These are phyloP conservation scores for Schizonepeta tenuifolia DNA, from an alignment of 257 asterid genomes.

Conservation along the genomic window DNA sequence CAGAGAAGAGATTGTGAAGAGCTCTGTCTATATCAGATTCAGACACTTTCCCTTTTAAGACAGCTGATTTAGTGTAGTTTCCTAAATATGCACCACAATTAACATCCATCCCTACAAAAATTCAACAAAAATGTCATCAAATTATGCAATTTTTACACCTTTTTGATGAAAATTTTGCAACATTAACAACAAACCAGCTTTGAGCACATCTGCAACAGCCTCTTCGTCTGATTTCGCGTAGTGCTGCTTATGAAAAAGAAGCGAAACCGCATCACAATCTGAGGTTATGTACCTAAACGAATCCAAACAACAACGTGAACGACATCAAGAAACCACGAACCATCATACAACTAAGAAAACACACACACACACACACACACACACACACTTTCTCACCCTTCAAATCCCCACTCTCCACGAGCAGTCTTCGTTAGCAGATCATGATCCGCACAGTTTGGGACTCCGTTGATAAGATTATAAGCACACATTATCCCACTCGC, in stretches of 20 bases:
- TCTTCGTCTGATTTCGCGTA: slow-evolving; percentile 70
- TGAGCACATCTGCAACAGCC: slow-evolving; percentile 66
- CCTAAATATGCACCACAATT: slow-evolving; percentile 58
- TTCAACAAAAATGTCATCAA: not conserved
- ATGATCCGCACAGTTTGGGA: slow-evolving; percentile 57
- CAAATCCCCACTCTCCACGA: slow-evolving; percentile 70
- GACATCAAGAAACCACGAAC: not conserved
- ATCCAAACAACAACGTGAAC: not conserved
- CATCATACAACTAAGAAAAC: not conserved
- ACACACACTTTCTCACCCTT: slow-evolving; percentile 45
- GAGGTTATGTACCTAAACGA: slow-evolving; percentile 58
- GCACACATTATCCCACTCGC: slow-evolving; percentile 68
- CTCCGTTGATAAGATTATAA: slow-evolving; percentile 55
- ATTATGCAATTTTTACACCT: not conserved
- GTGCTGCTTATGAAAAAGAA: slow-evolving; percentile 48
- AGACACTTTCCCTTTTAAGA: slow-evolving; percentile 50
- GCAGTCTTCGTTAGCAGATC: slow-evolving; percentile 58
- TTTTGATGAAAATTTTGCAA: not conserved
- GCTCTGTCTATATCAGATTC: slow-evolving; percentile 71
- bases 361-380: not conserved
- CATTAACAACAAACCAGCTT: slow-evolving; percentile 53
- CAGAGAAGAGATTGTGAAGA: slow-evolving; percentile 59
- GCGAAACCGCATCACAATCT: slow-evolving; percentile 66
- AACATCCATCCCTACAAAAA: slow-evolving; percentile 64
- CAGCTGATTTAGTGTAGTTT: slow-evolving; percentile 58